phyloP scores from a whole-genome alignment of 768 basidiomycete genomes.

The Auricularia sp. region DNA sequence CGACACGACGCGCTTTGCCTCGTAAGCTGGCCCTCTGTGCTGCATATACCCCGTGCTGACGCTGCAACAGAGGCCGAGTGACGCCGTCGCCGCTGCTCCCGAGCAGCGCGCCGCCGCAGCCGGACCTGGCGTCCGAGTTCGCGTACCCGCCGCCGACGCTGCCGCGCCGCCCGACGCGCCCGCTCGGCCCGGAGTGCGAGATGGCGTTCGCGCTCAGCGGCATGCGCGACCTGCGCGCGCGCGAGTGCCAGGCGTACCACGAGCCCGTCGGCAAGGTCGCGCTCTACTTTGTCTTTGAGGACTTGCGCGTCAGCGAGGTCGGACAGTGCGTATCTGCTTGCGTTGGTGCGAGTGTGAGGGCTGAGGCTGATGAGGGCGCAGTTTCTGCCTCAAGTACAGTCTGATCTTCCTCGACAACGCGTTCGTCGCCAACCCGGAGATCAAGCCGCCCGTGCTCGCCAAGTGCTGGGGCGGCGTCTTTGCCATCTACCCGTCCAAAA shows the following conservation, averaged over 20 bases:
- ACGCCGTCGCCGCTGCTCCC: not conserved
- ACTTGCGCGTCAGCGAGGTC: not conserved
- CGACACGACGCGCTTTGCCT: not conserved
- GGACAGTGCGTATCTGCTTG: not conserved
- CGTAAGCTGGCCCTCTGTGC: not conserved
- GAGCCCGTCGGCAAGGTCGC: not conserved
- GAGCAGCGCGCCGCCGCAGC: not conserved
- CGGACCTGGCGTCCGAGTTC: not conserved
- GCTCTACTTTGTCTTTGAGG: not conserved
- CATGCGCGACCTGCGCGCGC: not conserved
- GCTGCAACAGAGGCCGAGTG: not conserved
- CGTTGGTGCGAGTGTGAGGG: not conserved
- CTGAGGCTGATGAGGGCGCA: not conserved
- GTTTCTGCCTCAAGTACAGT: not conserved
- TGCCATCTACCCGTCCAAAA: not conserved
- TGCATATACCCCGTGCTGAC: too few relatives aligned
- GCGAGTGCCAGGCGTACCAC: not conserved
- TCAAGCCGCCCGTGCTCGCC: not conserved
- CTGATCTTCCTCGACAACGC: not conserved
- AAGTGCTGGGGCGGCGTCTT: slow-evolving; percentile 1
- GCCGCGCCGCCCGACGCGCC: not conserved
- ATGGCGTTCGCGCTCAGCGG: not conserved
- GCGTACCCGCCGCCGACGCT: not conserved
- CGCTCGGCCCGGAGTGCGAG: not conserved
- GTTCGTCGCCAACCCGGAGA: not conserved